Evolutionary conservation across 768 basidiomycete genomes (phyloP).

Genomic region (Brasilioporus rufonigricans): DNA sequence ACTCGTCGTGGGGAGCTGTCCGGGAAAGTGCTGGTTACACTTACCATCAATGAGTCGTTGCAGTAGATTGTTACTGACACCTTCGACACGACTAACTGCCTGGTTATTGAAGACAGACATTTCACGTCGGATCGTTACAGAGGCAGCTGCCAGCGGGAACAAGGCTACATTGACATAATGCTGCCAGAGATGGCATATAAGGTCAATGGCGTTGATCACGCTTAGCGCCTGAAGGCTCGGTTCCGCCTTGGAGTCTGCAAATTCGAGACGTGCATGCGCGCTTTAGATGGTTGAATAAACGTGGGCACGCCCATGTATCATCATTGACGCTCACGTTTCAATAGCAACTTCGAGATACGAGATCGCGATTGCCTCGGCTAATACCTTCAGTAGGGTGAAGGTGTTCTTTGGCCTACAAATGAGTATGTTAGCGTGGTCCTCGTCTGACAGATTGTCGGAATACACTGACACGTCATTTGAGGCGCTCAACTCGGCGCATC

Average conservation of each 20-base stretch:
- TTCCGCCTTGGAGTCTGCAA: constrained; percentile 72
- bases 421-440: constrained; percentile 5
- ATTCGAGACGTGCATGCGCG: constrained; percentile 67
- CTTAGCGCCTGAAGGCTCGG: constrained; percentile 70
- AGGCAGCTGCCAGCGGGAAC: constrained; percentile 80
- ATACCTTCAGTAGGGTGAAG: constrained; percentile 73
- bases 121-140: constrained; percentile 85
- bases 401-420: constrained; percentile 80
- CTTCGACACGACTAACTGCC: constrained; percentile 81
- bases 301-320: background rate
- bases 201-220: constrained; percentile 70
- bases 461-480: constrained; percentile 76
- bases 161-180: constrained; percentile 91
- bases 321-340: constrained; percentile 79
- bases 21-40: constrained; percentile 21
- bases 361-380: constrained; percentile 82
- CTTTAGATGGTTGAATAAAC: constrained; percentile 39
- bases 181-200: constrained; percentile 96
- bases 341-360: constrained; percentile 90
- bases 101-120: constrained; percentile 93
- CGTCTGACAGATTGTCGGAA: background rate
- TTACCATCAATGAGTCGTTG: constrained; percentile 82
- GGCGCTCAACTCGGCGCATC: constrained; percentile 87
- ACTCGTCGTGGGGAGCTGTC: background rate
- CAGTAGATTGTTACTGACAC: constrained; percentile 71